phyloP scores from a whole-genome alignment of 306 rosid species.

The Prinsepia uniflora region DNA sequence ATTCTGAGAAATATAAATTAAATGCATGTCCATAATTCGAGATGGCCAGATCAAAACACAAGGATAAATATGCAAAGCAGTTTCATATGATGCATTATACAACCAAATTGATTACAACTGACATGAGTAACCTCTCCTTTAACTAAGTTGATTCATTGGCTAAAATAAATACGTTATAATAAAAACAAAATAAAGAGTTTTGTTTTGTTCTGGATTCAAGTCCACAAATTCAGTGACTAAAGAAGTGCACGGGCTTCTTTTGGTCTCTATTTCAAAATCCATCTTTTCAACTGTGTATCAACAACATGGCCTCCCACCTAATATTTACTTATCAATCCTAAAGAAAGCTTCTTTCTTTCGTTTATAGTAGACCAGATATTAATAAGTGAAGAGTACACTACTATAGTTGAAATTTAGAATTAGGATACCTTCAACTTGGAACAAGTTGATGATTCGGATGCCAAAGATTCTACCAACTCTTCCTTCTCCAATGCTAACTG shows the following conservation, averaged over 20 bases:
- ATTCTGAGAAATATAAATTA: background rate
- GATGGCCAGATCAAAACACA: background rate
- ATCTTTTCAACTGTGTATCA: background rate
- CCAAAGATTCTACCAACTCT: conserved; percentile 69
- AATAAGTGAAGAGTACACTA: background rate
- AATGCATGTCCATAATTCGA: background rate
- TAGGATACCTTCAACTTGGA: conserved; percentile 71
- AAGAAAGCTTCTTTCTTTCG: background rate
- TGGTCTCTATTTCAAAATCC: background rate
- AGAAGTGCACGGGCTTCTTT: background rate
- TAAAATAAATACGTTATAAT: background rate
- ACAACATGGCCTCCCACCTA: background rate
- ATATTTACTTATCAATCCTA: background rate
- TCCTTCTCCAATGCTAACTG: conserved; percentile 91
- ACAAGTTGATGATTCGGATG: conserved; percentile 68
- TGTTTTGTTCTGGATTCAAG: background rate
- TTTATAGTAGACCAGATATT: background rate
- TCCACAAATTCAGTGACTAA: background rate
- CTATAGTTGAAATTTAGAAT: background rate
- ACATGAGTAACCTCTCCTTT: background rate
- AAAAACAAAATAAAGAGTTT: background rate
- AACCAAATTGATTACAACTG: background rate
- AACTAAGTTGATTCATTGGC: background rate
- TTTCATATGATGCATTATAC: background rate
- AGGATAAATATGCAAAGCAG: background rate